Evolutionary conservation across 2,329 filamentous ascomycete genomes (phyloP), one percentile per base, ranked within the genome.

Genomic region (Phialocephala subalpina): DNA sequence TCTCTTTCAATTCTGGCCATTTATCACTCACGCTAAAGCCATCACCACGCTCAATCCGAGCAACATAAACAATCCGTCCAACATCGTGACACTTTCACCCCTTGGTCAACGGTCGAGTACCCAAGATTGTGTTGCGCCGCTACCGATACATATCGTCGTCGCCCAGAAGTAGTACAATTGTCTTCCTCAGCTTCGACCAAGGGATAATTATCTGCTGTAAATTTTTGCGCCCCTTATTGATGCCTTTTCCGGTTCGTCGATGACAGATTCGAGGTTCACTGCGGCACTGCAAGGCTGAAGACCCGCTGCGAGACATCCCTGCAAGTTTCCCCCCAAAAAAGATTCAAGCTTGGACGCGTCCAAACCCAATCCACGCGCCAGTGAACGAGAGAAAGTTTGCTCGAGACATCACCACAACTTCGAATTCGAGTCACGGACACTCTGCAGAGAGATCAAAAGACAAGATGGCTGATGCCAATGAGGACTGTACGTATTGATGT

Each of bases 11-110:
- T 35, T 9, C 33, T 58, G 16, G 2, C 56, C 29, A 11, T 60
- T 45, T n/a, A n/a, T n/a, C 3, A 81, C 84, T 68, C 83, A 87
- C 86, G 85, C 84, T 75, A 87, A 72, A 67, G 86, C 84, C 86
- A 88, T 88, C 68, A 87, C 82, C 76, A 83, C 67, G 74, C 76
- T 77, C 75, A 77, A 60, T 16, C 70, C 60, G 72, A 78, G 71
- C 74, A 77, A 62, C 69, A 78, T 73, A 62, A 78, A 74, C 22
- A 78, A 61, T 49, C 76, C 76, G 70, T 78, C 74, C 65, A 78
- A 70, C 76, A 78, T 78, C 62, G 70, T 75, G 66, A 27, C 68
- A 63, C 67, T 65, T 73, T 61, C 64, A 60, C 66, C 45, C 57
- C n/a, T n/a, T n/a, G n/a, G n/a, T n/a, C 35, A 42, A 42, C 20